Base-by-base conservation (phyloP, 2,329 filamentous ascomycete species). In the Penicillium sp. region DNA sequence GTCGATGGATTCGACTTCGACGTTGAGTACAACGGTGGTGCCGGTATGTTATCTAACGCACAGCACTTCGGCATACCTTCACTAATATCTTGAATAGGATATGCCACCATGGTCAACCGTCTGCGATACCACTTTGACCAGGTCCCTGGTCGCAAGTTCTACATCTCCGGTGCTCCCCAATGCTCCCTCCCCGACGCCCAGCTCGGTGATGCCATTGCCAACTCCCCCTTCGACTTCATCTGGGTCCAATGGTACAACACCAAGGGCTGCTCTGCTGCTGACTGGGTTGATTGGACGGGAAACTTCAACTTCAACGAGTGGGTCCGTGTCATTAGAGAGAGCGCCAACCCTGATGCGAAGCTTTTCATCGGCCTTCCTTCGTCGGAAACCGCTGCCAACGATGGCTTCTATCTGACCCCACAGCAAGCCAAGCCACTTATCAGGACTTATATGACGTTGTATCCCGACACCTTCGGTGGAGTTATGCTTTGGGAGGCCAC, bases 401-500 rank as follows among this genome's bases (percentile, higher is more conserved):
- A 60, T 13, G 57, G 61, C 0, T 72, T 71, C 57, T 82, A 82
- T 59, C 63, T 83, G 13, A 64, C 61, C 1, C 75, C 76, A 0
- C 49, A 57, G 1, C 72, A 81, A 50, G 77, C 74, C 2, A 63
- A 73, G 45, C 58, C 60, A 2, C 55, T 82, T 44, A 64, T 81
- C 19, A 56, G 65, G n/a, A 58, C 65, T 35, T 77, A 74, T 53
- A 71, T 71, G 52, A 61, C 60, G 13, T 61, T 68, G 18, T 69
- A 72, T 51, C 64, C 69, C 1, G 48, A 67, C 18, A 66, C 64
- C 2, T 83, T 83, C 55, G 80, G 79, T 34, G 81, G 81, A 66
- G 69, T 81, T 34, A 83, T 82, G 80, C 62, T 83, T 4, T 83
- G 78, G 77, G 79, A 82, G 44, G 77, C 78, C 4, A 78, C 76